Conservation (phyloP, 305 asterid genomes). For the Fraxinus xanthoxyloides region DNA sequence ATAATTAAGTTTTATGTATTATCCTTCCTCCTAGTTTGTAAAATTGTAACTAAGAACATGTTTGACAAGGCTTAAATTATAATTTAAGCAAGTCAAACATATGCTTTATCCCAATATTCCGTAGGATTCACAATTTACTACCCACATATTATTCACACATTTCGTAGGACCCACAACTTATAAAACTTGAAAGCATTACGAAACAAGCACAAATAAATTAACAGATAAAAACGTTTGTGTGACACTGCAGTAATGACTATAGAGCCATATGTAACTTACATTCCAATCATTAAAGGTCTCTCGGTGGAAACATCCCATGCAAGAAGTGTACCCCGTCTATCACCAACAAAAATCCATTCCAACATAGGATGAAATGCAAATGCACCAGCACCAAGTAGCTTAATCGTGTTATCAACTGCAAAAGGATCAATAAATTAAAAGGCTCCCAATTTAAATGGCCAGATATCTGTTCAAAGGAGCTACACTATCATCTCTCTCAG, state of each 20-base stretch:
- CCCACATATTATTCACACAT: background rate
- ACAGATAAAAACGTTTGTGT: background rate
- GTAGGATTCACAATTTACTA: background rate
- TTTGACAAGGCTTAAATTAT: background rate
- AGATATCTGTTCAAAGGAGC: constrained; percentile 19
- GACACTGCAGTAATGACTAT: background rate
- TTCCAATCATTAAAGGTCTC: constrained; percentile 98
- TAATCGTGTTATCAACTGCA: constrained; percentile 97
- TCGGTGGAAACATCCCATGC: constrained; percentile 99
- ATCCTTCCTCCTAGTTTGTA: background rate
- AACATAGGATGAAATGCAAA: constrained; percentile 94
- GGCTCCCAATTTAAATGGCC: constrained; percentile 18
- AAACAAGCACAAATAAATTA: background rate
- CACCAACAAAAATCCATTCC: constrained; percentile 99
- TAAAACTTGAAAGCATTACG: background rate
- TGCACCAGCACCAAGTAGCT: constrained; percentile 96
- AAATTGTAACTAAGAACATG: background rate
- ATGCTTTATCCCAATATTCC: background rate
- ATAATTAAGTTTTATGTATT: background rate
- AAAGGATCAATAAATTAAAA: constrained; percentile 22
- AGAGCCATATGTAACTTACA: constrained; percentile 56
- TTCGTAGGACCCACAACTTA: background rate
- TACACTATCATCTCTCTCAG: constrained; percentile 19
- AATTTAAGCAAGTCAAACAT: background rate
- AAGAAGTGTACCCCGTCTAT: constrained; percentile 96